These are phyloP conservation scores for Berkeleyomyces basicola DNA, from an alignment of 2,329 filamentous ascomycete genomes.

Conservation along the genomic window DNA sequence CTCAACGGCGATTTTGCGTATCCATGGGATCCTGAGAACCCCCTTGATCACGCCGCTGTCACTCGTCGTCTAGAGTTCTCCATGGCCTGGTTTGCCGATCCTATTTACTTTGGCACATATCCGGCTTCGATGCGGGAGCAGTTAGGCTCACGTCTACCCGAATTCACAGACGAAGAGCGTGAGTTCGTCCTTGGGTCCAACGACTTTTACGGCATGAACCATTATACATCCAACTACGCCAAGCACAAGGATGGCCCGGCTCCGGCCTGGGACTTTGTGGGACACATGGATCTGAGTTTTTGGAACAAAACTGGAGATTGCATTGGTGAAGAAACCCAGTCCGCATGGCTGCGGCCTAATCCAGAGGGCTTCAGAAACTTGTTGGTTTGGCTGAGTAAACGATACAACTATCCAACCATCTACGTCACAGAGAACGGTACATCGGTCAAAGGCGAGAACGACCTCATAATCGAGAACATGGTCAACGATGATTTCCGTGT, in stretches of 20 bases:
- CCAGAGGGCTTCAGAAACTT: constrained; percentile 62
- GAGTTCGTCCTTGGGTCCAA: constrained; percentile 70
- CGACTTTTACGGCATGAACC: constrained; percentile 91
- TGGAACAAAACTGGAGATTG: constrained; percentile 54
- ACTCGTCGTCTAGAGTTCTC: constrained; percentile 74
- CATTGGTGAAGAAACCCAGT: constrained; percentile 72
- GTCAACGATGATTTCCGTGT: constrained; percentile 69
- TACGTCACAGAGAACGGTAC: constrained; percentile 86
- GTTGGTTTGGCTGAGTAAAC: constrained; percentile 58
- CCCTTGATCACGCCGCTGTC: constrained; percentile 56
- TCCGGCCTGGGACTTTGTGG: constrained; percentile 49
- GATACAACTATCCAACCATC: constrained; percentile 61
- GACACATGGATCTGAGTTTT: constrained; percentile 58
- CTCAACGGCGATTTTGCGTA: constrained; percentile 73
- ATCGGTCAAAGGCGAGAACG: constrained; percentile 67
- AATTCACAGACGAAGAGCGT: constrained; percentile 55
- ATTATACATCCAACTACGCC: constrained; percentile 82
- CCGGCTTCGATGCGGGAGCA: constrained; percentile 70
- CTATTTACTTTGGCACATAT: constrained; percentile 71
- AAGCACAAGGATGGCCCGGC: constrained; percentile 49
- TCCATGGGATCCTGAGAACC: constrained; percentile 66
- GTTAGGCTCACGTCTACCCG: constrained; percentile 59
- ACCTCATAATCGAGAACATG: constrained; percentile 51
- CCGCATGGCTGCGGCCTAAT: constrained; percentile 62
- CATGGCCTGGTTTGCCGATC: constrained; percentile 79